Evolutionary conservation across 2,329 filamentous ascomycete species (phyloP), one percentile per base, ranked within the genome.

Genomic region (Coniosporium tulheliwenetii): DNA sequence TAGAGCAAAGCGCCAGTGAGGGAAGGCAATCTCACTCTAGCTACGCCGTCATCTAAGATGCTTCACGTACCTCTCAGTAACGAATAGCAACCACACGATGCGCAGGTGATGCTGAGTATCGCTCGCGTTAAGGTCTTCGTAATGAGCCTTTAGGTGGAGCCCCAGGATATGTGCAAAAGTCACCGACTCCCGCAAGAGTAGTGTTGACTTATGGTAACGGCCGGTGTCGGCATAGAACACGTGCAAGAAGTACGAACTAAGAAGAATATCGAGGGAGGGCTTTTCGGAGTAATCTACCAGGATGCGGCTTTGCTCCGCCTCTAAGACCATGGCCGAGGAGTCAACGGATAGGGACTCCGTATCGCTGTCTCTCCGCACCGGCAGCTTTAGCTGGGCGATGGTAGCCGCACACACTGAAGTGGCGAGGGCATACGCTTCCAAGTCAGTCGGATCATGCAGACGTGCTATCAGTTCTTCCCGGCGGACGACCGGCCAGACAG

Each of bases 401-500:
- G 47, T 48, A 5, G 47, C 47, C 12, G 44, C 39, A 35, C 45
- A 47, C 10, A 45, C 30, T 13, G 41, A 43, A 4, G 39, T 30
- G 2, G 45, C 47, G 30, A 48, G 40, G 16, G 45, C 42, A 35
- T 48, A 45, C 2, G 43, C 37, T 26, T 39, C 37, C 5, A 14
- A 5, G 19, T 43, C 42, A 29, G n/a, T 29, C n/a, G 36, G 36
- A 12, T 8, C n/a, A 37, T 19, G 36, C 7, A 37, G 44, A 33
- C n/a, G 30, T 19, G 7, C 10, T 10, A 39, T 29, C 13, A 48
- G 41, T 10, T 15, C 9, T 10, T 31, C 30, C 7, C 41, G 41
- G 10, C 44, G 38, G 2, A 45, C 41, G 4, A 48, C 36, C 3
- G 47, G 47, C 47, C 47, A 48, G 32, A 48, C 43, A 12, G 41